Percentiles rank a stretch among this genome's conserved stretches.
phyloP scores from a whole-genome alignment of 208 protist species.

The Leishmania gerbilli region DNA sequence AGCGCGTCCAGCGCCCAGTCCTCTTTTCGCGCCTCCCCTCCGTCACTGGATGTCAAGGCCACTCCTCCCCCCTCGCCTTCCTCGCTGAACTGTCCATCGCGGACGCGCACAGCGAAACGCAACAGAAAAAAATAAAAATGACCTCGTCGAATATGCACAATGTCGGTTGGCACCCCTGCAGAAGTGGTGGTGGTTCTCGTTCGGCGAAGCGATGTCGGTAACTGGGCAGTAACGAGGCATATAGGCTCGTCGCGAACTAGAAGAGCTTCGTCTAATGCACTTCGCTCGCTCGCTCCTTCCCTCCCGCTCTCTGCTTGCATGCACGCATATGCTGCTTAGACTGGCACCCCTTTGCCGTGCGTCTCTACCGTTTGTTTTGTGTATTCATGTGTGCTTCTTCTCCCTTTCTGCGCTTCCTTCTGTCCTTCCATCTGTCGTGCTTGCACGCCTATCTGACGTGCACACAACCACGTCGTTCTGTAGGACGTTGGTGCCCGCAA shows the following conservation, averaged over 20 bases:
- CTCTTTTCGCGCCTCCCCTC: neutral
- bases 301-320: too few relatives aligned
- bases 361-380: neutral
- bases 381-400: neutral
- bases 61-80: neutral
- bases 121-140: neutral
- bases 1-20: neutral
- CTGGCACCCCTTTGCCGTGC: neutral
- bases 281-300: neutral
- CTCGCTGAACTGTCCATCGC: neutral
- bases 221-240: neutral
- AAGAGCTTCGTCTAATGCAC: neutral
- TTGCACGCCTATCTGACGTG: neutral
- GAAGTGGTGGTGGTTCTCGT: neutral
- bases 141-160: neutral
- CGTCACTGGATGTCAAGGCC: neutral
- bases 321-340: too few relatives aligned
- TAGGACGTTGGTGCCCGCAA: too few relatives aligned
- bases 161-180: neutral
- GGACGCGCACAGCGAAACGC: neutral
- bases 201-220: neutral
- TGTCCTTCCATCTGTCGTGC: neutral
- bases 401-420: neutral
- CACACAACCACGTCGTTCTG: neutral
- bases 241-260: neutral